Evolutionary conservation across 768 basidiomycete genomes (phyloP).

Genomic region (Asterophora lycoperdoides): DNA sequence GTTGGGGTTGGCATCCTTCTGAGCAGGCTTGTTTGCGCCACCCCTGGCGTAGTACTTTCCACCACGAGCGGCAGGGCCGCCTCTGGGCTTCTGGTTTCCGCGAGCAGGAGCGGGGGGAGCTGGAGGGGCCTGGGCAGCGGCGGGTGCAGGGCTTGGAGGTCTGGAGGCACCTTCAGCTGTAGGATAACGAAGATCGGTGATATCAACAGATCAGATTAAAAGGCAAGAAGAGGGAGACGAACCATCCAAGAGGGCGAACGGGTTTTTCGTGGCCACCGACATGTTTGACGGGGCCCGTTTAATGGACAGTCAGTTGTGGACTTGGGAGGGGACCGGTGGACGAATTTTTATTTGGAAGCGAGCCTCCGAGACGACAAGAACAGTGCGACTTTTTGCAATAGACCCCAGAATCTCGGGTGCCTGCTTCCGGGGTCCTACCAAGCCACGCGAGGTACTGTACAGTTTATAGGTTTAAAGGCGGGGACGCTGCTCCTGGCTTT

Average conservation of each 20-base stretch:
- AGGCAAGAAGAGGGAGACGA: slow-evolving; percentile 23
- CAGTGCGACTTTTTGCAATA: slow-evolving; percentile 9
- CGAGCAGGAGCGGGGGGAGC: slow-evolving; percentile 39
- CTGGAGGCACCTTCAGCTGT: slow-evolving; percentile 47
- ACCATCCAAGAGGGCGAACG: slow-evolving; percentile 82
- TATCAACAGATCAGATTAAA: slow-evolving; percentile 16
- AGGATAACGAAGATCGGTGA: slow-evolving; percentile 11
- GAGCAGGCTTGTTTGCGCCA: slow-evolving; percentile 34
- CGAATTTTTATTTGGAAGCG: slow-evolving; percentile 6
- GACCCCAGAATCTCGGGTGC: slow-evolving; percentile 15
- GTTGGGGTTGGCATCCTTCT: slow-evolving; percentile 31
- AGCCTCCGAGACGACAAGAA: slow-evolving; percentile 7
- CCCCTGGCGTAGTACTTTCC: slow-evolving; percentile 72
- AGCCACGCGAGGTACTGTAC: slow-evolving; percentile 47
- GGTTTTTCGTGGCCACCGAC: slow-evolving; percentile 90
- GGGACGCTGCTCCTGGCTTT: background rate
- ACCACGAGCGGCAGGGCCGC: slow-evolving; percentile 59
- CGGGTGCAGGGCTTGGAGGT: slow-evolving; percentile 37
- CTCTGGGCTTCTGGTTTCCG: slow-evolving; percentile 41
- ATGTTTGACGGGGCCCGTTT: slow-evolving; percentile 69
- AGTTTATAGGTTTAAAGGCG: slow-evolving; percentile 30
- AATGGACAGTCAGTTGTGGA: slow-evolving; percentile 25
- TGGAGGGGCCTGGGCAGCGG: slow-evolving; percentile 30
- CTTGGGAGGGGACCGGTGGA: slow-evolving; percentile 9
- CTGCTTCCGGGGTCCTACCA: slow-evolving; percentile 39